These are phyloP conservation scores for Microsporum canis DNA, from an alignment of 2,329 filamentous ascomycete species.

Conservation along the genomic window DNA sequence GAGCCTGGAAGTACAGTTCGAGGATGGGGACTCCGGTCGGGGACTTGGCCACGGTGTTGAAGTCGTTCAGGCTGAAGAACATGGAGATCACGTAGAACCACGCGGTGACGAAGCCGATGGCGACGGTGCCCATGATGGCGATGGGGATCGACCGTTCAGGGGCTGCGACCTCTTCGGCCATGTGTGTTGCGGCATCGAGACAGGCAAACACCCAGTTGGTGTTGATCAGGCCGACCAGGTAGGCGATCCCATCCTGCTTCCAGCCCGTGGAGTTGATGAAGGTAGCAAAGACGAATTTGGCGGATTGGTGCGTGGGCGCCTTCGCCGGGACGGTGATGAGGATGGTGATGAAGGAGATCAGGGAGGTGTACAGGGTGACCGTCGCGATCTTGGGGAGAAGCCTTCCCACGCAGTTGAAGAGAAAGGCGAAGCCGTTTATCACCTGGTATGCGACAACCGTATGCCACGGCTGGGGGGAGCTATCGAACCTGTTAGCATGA, in stretches of 20 bases:
- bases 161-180: constrained; percentile 40
- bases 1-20: constrained; percentile 37
- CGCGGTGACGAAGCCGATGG: constrained; percentile 40
- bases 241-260: constrained; percentile 38
- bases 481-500: constrained; percentile 11
- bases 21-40: constrained; percentile 39
- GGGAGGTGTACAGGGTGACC: constrained; percentile 36
- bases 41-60: constrained; percentile 30
- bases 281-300: constrained; percentile 42
- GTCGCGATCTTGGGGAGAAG: constrained; percentile 32
- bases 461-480: constrained; percentile 27
- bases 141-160: constrained; percentile 41
- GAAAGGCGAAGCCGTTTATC: constrained; percentile 38
- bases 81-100: constrained; percentile 40
- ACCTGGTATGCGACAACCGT: constrained; percentile 37
- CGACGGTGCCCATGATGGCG: constrained; percentile 40
- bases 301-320: constrained; percentile 34
- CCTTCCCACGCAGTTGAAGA: constrained; percentile 39
- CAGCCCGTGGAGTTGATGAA: constrained; percentile 44
- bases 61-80: constrained; percentile 41
- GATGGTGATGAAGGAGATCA: constrained; percentile 40
- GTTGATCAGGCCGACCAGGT: constrained; percentile 43
- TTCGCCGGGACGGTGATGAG: constrained; percentile 38
- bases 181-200: constrained; percentile 40
- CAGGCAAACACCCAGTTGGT: constrained; percentile 42